phyloP scores from a whole-genome alignment of 1,284 basidiomycete genomes.

The Malassezia slooffiae region DNA sequence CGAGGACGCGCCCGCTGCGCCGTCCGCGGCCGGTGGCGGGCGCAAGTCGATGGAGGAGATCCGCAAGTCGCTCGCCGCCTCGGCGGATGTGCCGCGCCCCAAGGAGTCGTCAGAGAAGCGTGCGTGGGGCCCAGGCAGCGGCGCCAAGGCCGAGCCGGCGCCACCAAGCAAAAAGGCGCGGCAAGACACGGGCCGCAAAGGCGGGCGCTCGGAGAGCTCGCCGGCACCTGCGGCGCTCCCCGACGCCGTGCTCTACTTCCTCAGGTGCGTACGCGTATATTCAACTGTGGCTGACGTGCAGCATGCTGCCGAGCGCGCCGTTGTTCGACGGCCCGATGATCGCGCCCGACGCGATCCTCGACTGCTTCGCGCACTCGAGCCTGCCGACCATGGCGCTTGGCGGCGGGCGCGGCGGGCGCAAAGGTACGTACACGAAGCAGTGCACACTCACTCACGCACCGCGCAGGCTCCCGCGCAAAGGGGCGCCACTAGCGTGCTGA shows the following conservation, averaged over 20 bases:
- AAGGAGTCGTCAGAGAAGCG: slow-evolving; percentile 12
- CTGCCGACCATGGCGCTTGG: slow-evolving; percentile 4
- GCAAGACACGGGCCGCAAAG: not conserved
- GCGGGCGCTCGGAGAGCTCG: not conserved
- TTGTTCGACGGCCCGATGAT: slow-evolving; percentile 12
- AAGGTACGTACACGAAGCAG: too few relatives aligned
- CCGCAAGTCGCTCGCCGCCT: slow-evolving; percentile 6
- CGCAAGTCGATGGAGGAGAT: slow-evolving; percentile 15
- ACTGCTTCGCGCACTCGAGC: slow-evolving; percentile 8
- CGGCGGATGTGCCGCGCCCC: too few relatives aligned
- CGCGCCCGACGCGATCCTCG: slow-evolving; percentile 5
- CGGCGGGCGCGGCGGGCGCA: too few relatives aligned
- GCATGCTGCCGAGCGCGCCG: slow-evolving; percentile 7
- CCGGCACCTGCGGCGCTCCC: slow-evolving; percentile 6
- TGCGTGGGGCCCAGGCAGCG: too few relatives aligned
- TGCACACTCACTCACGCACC: too few relatives aligned
- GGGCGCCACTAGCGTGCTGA: too few relatives aligned
- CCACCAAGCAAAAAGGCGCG: slow-evolving; percentile 5
- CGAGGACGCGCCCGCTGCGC: not conserved
- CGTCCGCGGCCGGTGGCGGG: slow-evolving; percentile 2
- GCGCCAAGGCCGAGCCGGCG: slow-evolving; percentile 5
- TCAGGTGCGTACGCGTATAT: slow-evolving; percentile 6
- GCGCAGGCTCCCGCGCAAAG: too few relatives aligned
- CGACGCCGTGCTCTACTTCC: slow-evolving; percentile 13
- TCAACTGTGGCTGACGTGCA: too few relatives aligned